A percentile compares a stretch with the other conserved stretches of the same genome.
These are phyloP conservation scores for Ophiostoma fasciatum DNA, from an alignment of 2,329 filamentous ascomycete genomes.

Conservation along the genomic window DNA sequence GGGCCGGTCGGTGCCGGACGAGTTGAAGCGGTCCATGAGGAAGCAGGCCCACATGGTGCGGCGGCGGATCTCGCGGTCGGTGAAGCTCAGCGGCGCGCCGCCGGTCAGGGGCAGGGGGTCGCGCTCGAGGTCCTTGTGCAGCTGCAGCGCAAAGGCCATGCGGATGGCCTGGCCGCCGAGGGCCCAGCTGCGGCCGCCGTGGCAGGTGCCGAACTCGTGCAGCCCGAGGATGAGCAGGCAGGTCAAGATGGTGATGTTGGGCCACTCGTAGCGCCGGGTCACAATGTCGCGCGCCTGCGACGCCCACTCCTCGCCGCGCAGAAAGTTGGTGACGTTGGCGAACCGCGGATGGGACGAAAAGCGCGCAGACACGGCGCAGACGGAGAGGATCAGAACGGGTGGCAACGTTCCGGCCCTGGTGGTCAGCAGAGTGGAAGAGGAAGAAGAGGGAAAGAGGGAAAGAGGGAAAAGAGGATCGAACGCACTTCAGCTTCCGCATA, in stretches of 20 bases:
- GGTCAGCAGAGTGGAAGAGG: constrained; percentile 8
- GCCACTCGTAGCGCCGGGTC: constrained; percentile 76
- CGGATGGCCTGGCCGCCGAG: constrained; percentile 87
- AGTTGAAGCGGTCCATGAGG: constrained; percentile 94
- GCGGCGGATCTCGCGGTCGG: constrained; percentile 82
- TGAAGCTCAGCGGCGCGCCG: constrained; percentile 61
- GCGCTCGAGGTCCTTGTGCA: constrained; percentile 81
- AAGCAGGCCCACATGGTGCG: constrained; percentile 98
- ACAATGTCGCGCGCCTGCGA: constrained; percentile 76
- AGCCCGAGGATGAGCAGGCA: constrained; percentile 78
- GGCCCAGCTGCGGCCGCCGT: constrained; percentile 91
- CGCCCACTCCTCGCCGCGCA: constrained; percentile 86
- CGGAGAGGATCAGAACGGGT: constrained; percentile 80
- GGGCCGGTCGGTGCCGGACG: constrained; percentile 82
- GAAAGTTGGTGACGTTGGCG: constrained; percentile 52
- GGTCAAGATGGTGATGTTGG: constrained; percentile 90
- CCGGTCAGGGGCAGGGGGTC: constrained; percentile 55
- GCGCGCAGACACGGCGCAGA: constrained; percentile 88
- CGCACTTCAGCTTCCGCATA: constrained; percentile 68
- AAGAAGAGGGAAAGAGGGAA: not conserved
- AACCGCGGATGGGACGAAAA: constrained; percentile 83
- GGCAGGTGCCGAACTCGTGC: constrained; percentile 93
- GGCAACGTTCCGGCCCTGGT: constrained; percentile 60
- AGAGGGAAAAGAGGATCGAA: constrained; percentile 12
- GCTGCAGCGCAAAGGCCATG: constrained; percentile 90